phyloP scores from a whole-genome alignment of 352 stramenopile genomes.

The Aphanomyces stellatus region DNA sequence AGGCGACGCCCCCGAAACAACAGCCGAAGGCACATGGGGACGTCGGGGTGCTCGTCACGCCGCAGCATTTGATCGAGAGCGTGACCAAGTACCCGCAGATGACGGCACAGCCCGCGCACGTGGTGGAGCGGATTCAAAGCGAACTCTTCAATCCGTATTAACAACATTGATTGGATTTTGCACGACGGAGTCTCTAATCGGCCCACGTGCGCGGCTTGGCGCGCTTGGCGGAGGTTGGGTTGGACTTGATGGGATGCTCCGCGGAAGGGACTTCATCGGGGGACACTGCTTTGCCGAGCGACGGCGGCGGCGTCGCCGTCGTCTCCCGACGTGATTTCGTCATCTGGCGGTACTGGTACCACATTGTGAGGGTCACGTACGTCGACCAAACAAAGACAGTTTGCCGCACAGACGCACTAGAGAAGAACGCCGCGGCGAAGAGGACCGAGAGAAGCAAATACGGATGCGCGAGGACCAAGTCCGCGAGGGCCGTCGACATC shows the following conservation, averaged over 20 bases:
- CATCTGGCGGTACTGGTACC: slow-evolving; percentile 17
- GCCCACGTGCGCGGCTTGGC: background rate
- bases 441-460: background rate
- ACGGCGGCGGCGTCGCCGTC: background rate
- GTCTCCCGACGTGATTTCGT: background rate
- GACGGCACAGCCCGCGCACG: too few relatives aligned
- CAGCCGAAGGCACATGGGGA: too few relatives aligned
- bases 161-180: too few relatives aligned
- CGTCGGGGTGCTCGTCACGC: too few relatives aligned
- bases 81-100: too few relatives aligned
- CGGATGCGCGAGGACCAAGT: background rate
- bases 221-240: background rate
- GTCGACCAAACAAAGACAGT: slow-evolving; percentile 9
- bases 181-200: too few relatives aligned
- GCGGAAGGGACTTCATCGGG: background rate
- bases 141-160: too few relatives aligned
- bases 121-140: too few relatives aligned
- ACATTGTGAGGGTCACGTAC: slow-evolving; percentile 11
- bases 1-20: too few relatives aligned
- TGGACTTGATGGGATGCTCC: background rate
- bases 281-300: background rate
- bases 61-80: too few relatives aligned
- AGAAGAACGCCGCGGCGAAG: background rate
- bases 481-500: background rate
- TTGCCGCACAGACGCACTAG: background rate